These are phyloP conservation scores for Canavalia gladiata DNA, from an alignment of 306 rosid species.

Conservation along the genomic window DNA sequence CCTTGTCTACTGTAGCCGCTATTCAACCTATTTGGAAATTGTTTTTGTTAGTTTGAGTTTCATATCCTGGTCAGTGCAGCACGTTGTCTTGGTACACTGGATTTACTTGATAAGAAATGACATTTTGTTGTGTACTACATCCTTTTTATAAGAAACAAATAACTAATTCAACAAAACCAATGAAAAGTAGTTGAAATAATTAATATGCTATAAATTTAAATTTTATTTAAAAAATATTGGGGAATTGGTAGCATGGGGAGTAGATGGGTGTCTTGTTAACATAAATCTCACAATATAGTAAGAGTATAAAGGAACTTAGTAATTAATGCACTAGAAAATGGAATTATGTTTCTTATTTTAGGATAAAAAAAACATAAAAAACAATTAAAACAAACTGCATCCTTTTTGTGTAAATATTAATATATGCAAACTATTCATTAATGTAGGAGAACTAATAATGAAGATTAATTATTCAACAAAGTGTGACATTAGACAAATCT, in stretches of 20 bases:
- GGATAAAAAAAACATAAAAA: not conserved
- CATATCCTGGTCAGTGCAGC: conserved; percentile 8
- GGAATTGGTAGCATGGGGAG: too few relatives aligned
- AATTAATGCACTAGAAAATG: too few relatives aligned
- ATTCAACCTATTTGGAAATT: not conserved
- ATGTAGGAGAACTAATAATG: not conserved
- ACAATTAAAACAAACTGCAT: not conserved
- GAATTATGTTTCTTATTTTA: too few relatives aligned
- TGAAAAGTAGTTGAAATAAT: too few relatives aligned
- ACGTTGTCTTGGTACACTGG: not conserved
- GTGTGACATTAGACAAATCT: not conserved
- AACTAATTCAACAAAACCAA: too few relatives aligned
- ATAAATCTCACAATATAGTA: too few relatives aligned
- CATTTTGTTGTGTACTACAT: not conserved
- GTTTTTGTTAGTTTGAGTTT: conserved; percentile 11
- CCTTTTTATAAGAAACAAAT: too few relatives aligned
- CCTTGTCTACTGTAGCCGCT: not conserved
- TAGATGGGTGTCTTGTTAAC: too few relatives aligned
- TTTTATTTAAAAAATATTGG: too few relatives aligned
- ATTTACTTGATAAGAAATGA: not conserved
- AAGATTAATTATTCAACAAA: conserved; percentile 28
- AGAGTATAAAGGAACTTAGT: too few relatives aligned
- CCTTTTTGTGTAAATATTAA: not conserved
- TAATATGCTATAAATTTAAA: too few relatives aligned
- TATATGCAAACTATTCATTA: not conserved